Conservation (phyloP, 441 rosid genomes). For the Melianthus villosus region DNA sequence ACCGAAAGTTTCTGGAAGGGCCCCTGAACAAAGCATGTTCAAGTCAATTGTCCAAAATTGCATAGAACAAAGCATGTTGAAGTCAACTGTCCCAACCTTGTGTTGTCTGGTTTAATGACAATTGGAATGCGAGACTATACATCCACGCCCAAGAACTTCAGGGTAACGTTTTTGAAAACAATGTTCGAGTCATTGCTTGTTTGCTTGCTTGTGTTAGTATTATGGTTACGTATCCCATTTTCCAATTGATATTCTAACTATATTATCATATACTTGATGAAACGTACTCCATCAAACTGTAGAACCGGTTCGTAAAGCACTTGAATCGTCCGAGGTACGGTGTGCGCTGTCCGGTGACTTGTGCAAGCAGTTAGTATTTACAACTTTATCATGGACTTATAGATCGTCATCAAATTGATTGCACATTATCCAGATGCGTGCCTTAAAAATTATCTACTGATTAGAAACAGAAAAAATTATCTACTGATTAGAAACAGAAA, state of each 20-base stretch:
- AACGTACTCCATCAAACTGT: slow-evolving; percentile 50
- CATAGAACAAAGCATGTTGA: slow-evolving; percentile 54
- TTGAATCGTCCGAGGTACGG: slow-evolving; percentile 43
- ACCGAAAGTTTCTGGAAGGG: too few relatives aligned
- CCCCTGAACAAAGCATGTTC: too few relatives aligned
- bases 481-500: too few relatives aligned
- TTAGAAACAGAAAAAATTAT: too few relatives aligned
- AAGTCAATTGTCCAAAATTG: too few relatives aligned
- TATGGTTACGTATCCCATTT: background rate
- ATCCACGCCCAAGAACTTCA: slow-evolving; percentile 77
- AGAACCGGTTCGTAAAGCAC: slow-evolving; percentile 61
- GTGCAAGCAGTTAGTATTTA: slow-evolving; percentile 79
- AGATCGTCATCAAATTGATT: too few relatives aligned
- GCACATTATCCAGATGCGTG: too few relatives aligned
- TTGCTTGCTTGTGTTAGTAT: background rate
- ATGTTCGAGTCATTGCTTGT: background rate
- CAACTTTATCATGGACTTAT: too few relatives aligned
- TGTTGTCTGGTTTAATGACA: slow-evolving; percentile 78
- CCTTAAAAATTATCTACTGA: too few relatives aligned
- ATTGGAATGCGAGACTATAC: slow-evolving; percentile 80
- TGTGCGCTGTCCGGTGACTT: slow-evolving; percentile 78
- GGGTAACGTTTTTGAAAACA: slow-evolving; percentile 23
- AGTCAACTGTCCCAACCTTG: slow-evolving; percentile 43
- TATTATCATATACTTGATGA: background rate
- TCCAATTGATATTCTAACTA: background rate